Conservation (phyloP, 495 filamentous ascomycete species). For the Talaromyces wortmannii region DNA sequence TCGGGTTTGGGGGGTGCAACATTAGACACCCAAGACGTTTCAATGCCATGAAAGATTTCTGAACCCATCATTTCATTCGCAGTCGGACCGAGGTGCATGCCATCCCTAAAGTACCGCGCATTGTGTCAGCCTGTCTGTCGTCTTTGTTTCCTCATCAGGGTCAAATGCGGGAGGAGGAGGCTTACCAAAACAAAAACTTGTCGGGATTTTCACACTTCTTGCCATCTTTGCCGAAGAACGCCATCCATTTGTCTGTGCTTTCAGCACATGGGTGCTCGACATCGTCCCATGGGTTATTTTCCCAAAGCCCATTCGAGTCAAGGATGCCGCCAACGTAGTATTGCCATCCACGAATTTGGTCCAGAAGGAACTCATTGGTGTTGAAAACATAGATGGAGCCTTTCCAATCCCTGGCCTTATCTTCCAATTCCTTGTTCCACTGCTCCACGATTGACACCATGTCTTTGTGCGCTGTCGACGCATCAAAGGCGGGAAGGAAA, state of each 20-base stretch:
- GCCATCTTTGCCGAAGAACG: conserved; percentile 27
- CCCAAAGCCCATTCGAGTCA: conserved; percentile 32
- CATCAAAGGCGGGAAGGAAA: conserved; percentile 37
- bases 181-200: conserved; percentile 48
- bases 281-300: conserved; percentile 33
- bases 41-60: conserved; percentile 38
- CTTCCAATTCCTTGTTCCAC: conserved; percentile 41
- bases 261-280: conserved; percentile 28
- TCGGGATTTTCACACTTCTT: conserved; percentile 35
- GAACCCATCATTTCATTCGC: conserved; percentile 41
- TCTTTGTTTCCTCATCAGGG: conserved; percentile 4
- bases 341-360: conserved; percentile 40
- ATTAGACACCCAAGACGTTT: conserved; percentile 16
- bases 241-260: conserved; percentile 21
- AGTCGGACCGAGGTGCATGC: conserved; percentile 42
- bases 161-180: neutral
- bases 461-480: conserved; percentile 29
- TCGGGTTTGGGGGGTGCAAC: neutral
- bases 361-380: conserved; percentile 41
- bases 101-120: conserved; percentile 30
- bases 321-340: conserved; percentile 34
- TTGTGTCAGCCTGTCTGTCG: neutral
- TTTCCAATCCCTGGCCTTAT: conserved; percentile 31
- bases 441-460: conserved; percentile 29
- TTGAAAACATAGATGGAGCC: conserved; percentile 41